Evolutionary conservation across 73 alveolate genomes (phyloP).

Genomic region (Uronychia setigera): DNA sequence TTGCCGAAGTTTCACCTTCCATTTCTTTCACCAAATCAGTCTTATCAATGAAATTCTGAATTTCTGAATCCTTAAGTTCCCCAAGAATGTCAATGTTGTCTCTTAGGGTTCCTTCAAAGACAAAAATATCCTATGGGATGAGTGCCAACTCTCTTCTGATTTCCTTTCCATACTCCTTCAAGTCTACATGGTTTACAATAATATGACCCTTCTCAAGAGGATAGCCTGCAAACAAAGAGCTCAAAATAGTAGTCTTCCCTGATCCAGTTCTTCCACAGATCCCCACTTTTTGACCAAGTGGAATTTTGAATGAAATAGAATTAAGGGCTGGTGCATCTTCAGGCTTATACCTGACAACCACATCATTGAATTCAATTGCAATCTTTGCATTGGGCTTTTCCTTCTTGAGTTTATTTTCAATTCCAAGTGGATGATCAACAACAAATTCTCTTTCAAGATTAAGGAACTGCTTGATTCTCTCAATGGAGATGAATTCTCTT

Average conservation of each 20-base stretch:
- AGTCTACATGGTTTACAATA: constrained; percentile 42
- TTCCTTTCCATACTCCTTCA: constrained; percentile 51
- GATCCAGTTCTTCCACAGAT: constrained; percentile 89
- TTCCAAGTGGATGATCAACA: background rate
- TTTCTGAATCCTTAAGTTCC: constrained; percentile 30
- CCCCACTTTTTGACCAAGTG: constrained; percentile 70
- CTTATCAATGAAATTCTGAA: constrained; percentile 6
- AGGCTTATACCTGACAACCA: constrained; percentile 60
- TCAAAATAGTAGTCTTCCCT: constrained; percentile 75
- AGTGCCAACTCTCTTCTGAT: constrained; percentile 66
- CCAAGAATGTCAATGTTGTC: constrained; percentile 75
- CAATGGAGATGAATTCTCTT: constrained; percentile 9
- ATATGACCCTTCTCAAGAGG: constrained; percentile 65
- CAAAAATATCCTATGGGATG: constrained; percentile 66
- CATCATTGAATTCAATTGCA: constrained; percentile 70
- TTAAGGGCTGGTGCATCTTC: constrained; percentile 64
- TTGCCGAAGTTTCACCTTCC: constrained; percentile 37
- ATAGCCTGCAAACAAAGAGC: constrained; percentile 56
- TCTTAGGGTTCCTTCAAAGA: constrained; percentile 69
- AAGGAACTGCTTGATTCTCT: constrained; percentile 1
- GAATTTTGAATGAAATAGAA: constrained; percentile 50
- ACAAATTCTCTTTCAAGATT: background rate
- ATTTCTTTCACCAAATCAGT: constrained; percentile 28
- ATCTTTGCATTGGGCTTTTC: constrained; percentile 4
- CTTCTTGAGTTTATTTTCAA: constrained; percentile 27